These are phyloP conservation scores for Earliella scabrosa DNA, from an alignment of 1,284 basidiomycete genomes.

Conservation along the genomic window DNA sequence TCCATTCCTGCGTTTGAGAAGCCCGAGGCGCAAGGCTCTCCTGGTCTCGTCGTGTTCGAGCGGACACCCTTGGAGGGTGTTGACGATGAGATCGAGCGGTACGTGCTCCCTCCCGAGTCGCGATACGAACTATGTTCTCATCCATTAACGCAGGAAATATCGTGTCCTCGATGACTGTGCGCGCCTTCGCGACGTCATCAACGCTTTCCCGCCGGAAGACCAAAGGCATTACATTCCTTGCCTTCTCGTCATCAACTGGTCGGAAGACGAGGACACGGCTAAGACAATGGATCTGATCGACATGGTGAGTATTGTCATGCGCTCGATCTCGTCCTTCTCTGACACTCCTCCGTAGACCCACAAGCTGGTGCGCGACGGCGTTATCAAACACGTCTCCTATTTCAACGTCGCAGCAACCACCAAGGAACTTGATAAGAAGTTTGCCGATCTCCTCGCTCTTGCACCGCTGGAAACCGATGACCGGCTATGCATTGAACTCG, in stretches of 20 bases:
- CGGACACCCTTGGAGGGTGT: constrained; percentile 65
- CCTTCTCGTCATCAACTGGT: constrained; percentile 64
- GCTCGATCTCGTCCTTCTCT: neutral
- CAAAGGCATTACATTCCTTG: constrained; percentile 59
- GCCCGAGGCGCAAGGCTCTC: constrained; percentile 40
- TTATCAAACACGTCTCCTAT: constrained; percentile 46
- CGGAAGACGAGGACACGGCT: constrained; percentile 42
- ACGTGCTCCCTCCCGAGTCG: constrained; percentile 14
- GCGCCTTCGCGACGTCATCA: constrained; percentile 65
- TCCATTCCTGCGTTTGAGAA: constrained; percentile 48
- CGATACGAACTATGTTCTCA: neutral
- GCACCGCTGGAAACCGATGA: constrained; percentile 61
- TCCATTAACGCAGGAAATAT: constrained; percentile 56
- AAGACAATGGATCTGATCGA: constrained; percentile 31
- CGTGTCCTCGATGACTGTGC: constrained; percentile 72
- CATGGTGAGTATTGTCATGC: constrained; percentile 26
- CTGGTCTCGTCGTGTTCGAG: constrained; percentile 75
- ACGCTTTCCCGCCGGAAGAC: constrained; percentile 44
- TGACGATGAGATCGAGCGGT: constrained; percentile 70
- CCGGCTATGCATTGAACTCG: constrained; percentile 50
- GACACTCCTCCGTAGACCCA: constrained; percentile 41
- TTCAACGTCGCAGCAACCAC: constrained; percentile 53
- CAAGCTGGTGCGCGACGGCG: constrained; percentile 47
- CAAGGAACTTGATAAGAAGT: constrained; percentile 58
- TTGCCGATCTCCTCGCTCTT: constrained; percentile 44